Percentiles rank a stretch among this genome's conserved stretches.
phyloP scores from a whole-genome alignment of 2,329 filamentous ascomycete species.

The Mycosphaerelloides madeirae region DNA sequence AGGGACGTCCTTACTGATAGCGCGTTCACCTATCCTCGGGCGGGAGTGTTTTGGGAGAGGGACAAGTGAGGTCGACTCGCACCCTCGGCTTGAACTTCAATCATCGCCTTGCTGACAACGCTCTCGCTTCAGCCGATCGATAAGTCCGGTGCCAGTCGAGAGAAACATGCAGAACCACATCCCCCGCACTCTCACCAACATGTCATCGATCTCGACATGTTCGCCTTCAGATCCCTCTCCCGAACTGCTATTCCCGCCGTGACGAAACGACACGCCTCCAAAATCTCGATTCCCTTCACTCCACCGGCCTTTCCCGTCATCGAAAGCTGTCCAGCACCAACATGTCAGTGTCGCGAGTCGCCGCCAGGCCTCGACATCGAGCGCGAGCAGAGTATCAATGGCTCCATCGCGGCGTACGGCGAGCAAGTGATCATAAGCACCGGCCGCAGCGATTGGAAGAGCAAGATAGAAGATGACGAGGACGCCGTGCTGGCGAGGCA shows the following conservation, averaged over 20 bases:
- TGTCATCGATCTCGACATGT: slow-evolving; percentile 16
- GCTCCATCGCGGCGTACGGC: slow-evolving; percentile 70
- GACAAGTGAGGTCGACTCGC: no score
- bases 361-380: slow-evolving; percentile 70
- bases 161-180: no score
- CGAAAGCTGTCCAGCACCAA: slow-evolving; percentile 65
- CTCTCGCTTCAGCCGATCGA: no score
- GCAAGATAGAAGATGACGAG: slow-evolving; percentile 77
- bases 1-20: no score
- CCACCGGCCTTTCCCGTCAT: slow-evolving; percentile 42
- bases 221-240: slow-evolving; percentile 18
- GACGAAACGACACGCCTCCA: slow-evolving; percentile 20
- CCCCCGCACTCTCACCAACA: no score
- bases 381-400: slow-evolving; percentile 62
- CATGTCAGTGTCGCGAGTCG: slow-evolving; percentile 67
- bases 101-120: no score
- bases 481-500: slow-evolving; percentile 58
- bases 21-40: no score
- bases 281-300: slow-evolving; percentile 31
- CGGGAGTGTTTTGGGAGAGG: no score
- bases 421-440: slow-evolving; percentile 84
- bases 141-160: no score
- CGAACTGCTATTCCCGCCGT: neutral
- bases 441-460: slow-evolving; percentile 73
- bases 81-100: no score